Evolutionary conservation across 768 basidiomycete species (phyloP).

Genomic region (Leccinum barrowsii): DNA sequence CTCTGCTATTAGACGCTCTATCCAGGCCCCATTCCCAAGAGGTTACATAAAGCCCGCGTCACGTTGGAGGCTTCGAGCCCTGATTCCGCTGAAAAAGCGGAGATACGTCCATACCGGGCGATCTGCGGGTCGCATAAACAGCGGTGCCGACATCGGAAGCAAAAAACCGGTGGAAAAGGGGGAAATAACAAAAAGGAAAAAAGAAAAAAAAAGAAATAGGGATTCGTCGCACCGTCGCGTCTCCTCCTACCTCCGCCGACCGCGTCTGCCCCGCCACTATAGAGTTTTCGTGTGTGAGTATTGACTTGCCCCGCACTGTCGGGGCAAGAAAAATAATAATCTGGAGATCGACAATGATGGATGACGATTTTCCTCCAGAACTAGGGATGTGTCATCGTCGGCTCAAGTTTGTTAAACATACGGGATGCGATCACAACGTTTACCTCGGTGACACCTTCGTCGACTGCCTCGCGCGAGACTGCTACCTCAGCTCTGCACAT

Average conservation of each 20-base stretch:
- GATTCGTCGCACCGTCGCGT: background rate
- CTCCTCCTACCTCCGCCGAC: constrained; percentile 3
- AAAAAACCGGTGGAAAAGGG: constrained; percentile 1
- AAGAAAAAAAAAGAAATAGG: background rate
- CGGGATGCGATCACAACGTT: constrained; percentile 53
- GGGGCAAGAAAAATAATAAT: background rate
- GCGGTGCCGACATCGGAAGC: constrained; percentile 13
- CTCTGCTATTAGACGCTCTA: background rate
- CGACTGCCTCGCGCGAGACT: constrained; percentile 50
- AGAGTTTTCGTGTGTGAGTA: background rate
- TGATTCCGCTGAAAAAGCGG: background rate
- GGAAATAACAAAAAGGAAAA: background rate
- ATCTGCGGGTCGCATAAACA: constrained; percentile 11
- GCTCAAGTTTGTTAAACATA: constrained; percentile 49
- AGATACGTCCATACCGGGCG: background rate
- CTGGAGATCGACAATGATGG: background rate
- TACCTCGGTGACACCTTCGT: constrained; percentile 40
- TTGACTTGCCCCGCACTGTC: background rate
- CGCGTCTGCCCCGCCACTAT: background rate
- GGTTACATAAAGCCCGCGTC: background rate
- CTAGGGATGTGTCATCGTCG: constrained; percentile 61
- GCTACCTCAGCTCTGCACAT: constrained; percentile 49
- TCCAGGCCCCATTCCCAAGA: background rate
- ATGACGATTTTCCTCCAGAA: background rate
- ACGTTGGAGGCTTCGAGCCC: background rate